These are phyloP conservation scores for Melastoma malabathricum DNA, from an alignment of 345 rosid species.

Conservation along the genomic window DNA sequence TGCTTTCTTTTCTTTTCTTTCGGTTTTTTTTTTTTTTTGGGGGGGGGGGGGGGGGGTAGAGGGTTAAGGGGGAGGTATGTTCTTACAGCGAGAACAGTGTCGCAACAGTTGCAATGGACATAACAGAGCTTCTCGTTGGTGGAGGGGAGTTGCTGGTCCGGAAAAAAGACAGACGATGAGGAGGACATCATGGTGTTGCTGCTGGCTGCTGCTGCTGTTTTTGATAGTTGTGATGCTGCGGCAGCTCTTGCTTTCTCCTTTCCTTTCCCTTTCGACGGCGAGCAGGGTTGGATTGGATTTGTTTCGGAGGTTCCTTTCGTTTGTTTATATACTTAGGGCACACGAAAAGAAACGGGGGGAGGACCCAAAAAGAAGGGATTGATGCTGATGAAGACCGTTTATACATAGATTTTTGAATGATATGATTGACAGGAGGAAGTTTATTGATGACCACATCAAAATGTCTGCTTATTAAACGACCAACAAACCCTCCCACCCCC, in stretches of 20 bases:
- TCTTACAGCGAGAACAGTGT: conserved; percentile 82
- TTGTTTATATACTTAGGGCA: not conserved
- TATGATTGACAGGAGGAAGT: too few relatives aligned
- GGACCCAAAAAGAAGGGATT: too few relatives aligned
- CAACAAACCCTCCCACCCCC: too few relatives aligned
- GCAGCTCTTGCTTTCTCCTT: not conserved
- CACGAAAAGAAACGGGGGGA: too few relatives aligned
- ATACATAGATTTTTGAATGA: too few relatives aligned
- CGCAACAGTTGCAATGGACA: conserved; percentile 89
- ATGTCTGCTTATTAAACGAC: too few relatives aligned
- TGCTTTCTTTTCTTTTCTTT: too few relatives aligned
- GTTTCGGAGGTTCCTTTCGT: not conserved
- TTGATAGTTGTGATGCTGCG: not conserved
- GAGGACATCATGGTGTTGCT: conserved; percentile 24
- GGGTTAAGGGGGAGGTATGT: too few relatives aligned
- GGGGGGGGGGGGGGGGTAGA: conserved; percentile 1
- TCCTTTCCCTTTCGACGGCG: conserved; percentile 15
- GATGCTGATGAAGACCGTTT: too few relatives aligned
- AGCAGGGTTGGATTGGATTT: conserved; percentile 12
- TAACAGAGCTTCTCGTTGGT: conserved; percentile 96
- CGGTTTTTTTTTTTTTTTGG: too few relatives aligned
- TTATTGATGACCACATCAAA: too few relatives aligned
- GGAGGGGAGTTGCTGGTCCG: conserved; percentile 65
- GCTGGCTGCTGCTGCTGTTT: conserved; percentile 9
- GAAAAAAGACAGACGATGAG: conserved; percentile 45